Conservation (phyloP, 2,329 filamentous ascomycete genomes). For the Xylaria sp. region DNA sequence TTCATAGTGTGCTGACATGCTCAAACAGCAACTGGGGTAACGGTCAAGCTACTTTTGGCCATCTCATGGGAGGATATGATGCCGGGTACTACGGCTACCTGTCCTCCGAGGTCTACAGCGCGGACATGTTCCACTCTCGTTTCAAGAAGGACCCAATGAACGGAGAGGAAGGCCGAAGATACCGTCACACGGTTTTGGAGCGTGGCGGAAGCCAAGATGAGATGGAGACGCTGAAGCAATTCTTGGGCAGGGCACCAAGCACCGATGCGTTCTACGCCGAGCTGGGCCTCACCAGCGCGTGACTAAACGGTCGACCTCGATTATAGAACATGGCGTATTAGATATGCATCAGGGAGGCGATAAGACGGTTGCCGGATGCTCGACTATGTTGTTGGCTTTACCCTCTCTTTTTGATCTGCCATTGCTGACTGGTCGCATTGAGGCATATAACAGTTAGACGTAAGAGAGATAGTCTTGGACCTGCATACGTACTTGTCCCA, state of each 20-base stretch:
- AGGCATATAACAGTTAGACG: neutral
- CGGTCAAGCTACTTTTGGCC: slow-evolving; percentile 74
- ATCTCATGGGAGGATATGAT: slow-evolving; percentile 79
- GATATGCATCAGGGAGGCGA: slow-evolving; percentile 6
- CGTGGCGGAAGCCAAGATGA: slow-evolving; percentile 74
- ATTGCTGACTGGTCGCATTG: neutral
- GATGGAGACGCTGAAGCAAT: slow-evolving; percentile 73
- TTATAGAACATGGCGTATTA: slow-evolving; percentile 5
- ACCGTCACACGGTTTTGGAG: slow-evolving; percentile 73
- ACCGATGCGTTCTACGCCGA: slow-evolving; percentile 77
- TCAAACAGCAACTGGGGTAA: slow-evolving; percentile 60
- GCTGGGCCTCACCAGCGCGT: slow-evolving; percentile 47
- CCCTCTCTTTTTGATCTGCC: neutral
- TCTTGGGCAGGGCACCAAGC: slow-evolving; percentile 70
- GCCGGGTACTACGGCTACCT: slow-evolving; percentile 77
- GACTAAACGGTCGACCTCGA: slow-evolving; percentile 9
- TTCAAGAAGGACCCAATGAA: slow-evolving; percentile 79
- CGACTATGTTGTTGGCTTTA: neutral
- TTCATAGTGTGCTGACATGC: slow-evolving; percentile 26
- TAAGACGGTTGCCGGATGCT: neutral
- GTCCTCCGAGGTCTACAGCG: slow-evolving; percentile 72
- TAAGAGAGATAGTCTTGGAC: no score
- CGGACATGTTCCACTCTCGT: slow-evolving; percentile 79
- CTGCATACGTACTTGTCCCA: no score
- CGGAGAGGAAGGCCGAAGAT: slow-evolving; percentile 64